phyloP scores from a whole-genome alignment of 352 stramenopile species.

The Phytophthora constricta region DNA sequence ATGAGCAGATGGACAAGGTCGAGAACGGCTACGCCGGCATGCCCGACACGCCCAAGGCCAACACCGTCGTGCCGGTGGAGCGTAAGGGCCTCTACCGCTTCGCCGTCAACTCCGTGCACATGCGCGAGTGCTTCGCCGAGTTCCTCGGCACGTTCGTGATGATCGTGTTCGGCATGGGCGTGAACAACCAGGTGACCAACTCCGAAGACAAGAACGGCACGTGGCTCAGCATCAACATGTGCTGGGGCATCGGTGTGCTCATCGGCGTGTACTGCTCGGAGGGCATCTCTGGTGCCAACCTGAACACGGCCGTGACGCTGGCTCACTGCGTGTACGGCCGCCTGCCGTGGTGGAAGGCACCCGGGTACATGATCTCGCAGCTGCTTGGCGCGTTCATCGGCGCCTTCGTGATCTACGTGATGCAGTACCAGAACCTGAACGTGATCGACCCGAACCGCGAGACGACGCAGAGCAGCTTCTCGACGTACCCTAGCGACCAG shows the following conservation, averaged over 20 bases:
- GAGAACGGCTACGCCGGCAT: constrained; percentile 37
- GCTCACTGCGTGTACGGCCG: constrained; percentile 40
- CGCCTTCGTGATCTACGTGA: constrained; percentile 43
- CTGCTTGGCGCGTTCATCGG: constrained; percentile 45
- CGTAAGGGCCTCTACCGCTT: background rate
- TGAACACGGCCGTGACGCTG: constrained; percentile 55
- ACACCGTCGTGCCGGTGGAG: constrained; percentile 37
- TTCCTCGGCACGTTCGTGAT: constrained; percentile 44
- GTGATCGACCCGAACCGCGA: constrained; percentile 48
- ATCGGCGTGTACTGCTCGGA: constrained; percentile 48
- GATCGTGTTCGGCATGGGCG: constrained; percentile 53
- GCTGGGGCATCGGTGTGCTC: constrained; percentile 47
- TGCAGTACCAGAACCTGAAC: constrained; percentile 59
- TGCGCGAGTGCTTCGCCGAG: constrained; percentile 43
- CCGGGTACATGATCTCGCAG: constrained; percentile 52
- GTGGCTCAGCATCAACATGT: constrained; percentile 52
- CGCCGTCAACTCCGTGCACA: constrained; percentile 15
- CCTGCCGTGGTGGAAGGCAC: constrained; percentile 49
- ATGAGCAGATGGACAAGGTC: constrained; percentile 19
- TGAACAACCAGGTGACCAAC: constrained; percentile 50
- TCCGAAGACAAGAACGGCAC: constrained; percentile 45
- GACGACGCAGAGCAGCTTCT: constrained; percentile 43
- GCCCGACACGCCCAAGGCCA: constrained; percentile 40
- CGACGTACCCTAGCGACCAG: constrained; percentile 46
- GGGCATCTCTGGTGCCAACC: constrained; percentile 47